Conservation (phyloP, 208 protist genomes). For the Crithidia bombi region DNA sequence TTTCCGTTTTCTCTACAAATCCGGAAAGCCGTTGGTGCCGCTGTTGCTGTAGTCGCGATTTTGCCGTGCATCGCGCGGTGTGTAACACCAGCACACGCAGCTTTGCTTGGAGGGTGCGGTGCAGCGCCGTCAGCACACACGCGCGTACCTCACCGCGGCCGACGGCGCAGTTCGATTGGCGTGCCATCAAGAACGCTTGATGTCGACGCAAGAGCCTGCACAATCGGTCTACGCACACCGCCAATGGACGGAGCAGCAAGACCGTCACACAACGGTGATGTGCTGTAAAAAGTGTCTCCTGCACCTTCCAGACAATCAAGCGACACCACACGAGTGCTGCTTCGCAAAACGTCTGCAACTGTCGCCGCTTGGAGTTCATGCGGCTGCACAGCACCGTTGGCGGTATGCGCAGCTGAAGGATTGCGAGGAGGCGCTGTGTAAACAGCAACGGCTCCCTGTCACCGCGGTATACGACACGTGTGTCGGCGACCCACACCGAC, state of each 20-base stretch:
- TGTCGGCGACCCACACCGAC: conserved; percentile 22
- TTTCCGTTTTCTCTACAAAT: neutral
- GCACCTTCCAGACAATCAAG: conserved; percentile 46
- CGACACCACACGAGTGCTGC: conserved; percentile 58
- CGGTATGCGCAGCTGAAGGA: conserved; percentile 51
- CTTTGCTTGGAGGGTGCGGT: conserved; percentile 48
- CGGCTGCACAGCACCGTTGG: conserved; percentile 52
- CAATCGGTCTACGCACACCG: conserved; percentile 33
- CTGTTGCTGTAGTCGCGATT: neutral
- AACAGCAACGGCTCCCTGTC: conserved; percentile 26
- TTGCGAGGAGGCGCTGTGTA: conserved; percentile 47
- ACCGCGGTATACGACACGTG: conserved; percentile 12
- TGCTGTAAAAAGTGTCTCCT: conserved; percentile 21
- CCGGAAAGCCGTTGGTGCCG: neutral
- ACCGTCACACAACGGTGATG: conserved; percentile 17
- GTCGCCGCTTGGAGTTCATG: conserved; percentile 55
- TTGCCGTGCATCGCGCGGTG: conserved; percentile 3
- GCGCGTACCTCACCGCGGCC: conserved; percentile 39
- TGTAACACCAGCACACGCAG: conserved; percentile 26
- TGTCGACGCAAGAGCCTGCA: conserved; percentile 41
- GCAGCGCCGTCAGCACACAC: conserved; percentile 52
- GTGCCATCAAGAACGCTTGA: conserved; percentile 14
- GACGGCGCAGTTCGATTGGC: conserved; percentile 56
- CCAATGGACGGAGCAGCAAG: conserved; percentile 43
- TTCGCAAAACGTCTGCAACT: conserved; percentile 74